phyloP scores from a whole-genome alignment of 2,329 filamentous ascomycete species.

The Pestalotiopsis fici region DNA sequence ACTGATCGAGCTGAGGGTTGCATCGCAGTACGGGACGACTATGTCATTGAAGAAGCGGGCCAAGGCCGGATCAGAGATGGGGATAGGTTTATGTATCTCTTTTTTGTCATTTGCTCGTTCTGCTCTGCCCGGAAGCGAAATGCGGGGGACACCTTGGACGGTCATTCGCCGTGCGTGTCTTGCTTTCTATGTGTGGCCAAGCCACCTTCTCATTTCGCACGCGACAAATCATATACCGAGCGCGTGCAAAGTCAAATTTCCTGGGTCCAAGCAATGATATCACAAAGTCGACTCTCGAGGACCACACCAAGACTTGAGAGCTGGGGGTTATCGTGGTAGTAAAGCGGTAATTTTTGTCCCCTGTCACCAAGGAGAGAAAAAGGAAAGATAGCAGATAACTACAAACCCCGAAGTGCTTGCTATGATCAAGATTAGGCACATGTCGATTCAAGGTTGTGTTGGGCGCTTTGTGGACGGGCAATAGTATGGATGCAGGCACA shows the following conservation, averaged over 20 bases:
- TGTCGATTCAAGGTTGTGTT: not conserved
- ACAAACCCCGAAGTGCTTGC: not conserved
- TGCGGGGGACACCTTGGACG: slow-evolving; percentile 14
- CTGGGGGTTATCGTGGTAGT: no score
- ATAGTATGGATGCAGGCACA: not conserved
- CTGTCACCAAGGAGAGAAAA: not conserved
- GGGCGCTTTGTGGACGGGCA: not conserved
- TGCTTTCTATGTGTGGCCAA: not conserved
- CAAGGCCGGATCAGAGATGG: not conserved
- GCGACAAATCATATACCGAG: not conserved
- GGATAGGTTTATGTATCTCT: not conserved
- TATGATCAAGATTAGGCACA: not conserved
- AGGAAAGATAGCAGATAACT: not conserved
- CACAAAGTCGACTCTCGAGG: not conserved
- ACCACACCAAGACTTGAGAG: no score
- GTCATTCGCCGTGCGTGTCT: slow-evolving; percentile 10
- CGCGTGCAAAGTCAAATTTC: not conserved
- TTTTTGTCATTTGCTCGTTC: not conserved
- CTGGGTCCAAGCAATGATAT: not conserved
- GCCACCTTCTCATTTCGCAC: not conserved
- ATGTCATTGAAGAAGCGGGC: not conserved
- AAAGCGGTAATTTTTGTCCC: not conserved
- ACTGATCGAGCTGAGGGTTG: not conserved
- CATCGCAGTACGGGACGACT: not conserved
- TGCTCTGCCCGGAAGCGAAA: slow-evolving; percentile 1